phyloP scores from a whole-genome alignment of 371 early-diverging fungal genomes.

The Blastocladiella emersonii region DNA sequence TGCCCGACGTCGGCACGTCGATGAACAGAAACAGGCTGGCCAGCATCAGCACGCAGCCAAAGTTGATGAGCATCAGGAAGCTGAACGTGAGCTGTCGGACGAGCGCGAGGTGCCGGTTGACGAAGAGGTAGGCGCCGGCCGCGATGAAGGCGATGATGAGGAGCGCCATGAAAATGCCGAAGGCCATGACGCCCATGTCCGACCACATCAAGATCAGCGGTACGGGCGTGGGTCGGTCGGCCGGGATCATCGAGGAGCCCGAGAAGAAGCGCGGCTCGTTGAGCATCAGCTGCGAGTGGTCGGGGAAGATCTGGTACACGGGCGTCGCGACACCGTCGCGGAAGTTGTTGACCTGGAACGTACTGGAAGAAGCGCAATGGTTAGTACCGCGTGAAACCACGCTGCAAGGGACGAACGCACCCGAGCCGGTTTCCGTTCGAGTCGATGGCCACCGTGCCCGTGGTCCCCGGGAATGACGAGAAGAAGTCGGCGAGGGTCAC shows the following conservation, averaged over 20 bases:
- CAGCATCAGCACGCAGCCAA: background rate
- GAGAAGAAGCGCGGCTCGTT: background rate
- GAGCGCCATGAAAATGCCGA: background rate
- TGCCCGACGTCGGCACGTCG: background rate
- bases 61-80: background rate
- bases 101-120: background rate
- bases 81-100: background rate
- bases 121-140: background rate
- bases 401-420: background rate
- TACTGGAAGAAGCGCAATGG: background rate
- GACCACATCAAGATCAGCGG: background rate
- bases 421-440: background rate
- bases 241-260: background rate
- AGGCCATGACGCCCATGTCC: background rate
- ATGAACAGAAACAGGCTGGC: background rate
- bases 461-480: background rate
- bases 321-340: background rate
- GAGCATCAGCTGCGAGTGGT: too few species aligned
- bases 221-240: background rate
- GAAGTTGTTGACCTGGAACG: too few species aligned
- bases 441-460: background rate
- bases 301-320: too few species aligned
- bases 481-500: background rate
- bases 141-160: background rate
- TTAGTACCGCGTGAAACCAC: too few species aligned